These are phyloP conservation scores for Pythium grandisporangium DNA, from an alignment of 352 stramenopile species.

Conservation along the genomic window DNA sequence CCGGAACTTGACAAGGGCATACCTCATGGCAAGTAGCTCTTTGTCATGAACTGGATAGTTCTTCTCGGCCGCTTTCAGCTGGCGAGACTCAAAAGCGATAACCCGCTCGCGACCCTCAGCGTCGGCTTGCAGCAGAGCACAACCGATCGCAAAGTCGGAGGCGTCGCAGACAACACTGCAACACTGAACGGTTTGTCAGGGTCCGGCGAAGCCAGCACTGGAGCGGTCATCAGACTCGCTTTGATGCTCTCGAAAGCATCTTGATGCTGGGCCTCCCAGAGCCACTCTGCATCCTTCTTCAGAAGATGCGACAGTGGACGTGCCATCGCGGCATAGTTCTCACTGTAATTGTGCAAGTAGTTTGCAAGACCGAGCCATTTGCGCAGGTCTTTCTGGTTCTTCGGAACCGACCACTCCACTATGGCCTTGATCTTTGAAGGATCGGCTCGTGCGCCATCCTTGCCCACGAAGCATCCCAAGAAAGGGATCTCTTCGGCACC, in stretches of 20 bases:
- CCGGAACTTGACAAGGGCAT: constrained; percentile 6
- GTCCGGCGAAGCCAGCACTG: background rate
- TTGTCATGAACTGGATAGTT: constrained; percentile 18
- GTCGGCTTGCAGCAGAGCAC: constrained; percentile 6
- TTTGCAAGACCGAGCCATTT: constrained; percentile 2
- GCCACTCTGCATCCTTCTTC: background rate
- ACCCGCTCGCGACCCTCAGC: constrained; percentile 2
- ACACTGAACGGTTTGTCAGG: background rate
- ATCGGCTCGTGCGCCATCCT: constrained; percentile 6
- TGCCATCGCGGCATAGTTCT: constrained; percentile 2
- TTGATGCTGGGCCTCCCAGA: background rate
- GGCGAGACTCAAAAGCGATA: constrained; percentile 8
- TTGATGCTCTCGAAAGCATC: background rate
- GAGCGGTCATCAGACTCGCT: background rate
- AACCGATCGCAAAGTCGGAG: constrained; percentile 4
- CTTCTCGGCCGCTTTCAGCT: constrained; percentile 6
- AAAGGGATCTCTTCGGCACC: constrained; percentile 5
- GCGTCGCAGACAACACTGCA: background rate
- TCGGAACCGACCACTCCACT: background rate
- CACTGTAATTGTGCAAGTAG: constrained; percentile 3
- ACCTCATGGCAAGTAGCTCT: constrained; percentile 6
- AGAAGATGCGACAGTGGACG: constrained; percentile 1
- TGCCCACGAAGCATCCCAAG: constrained; percentile 14
- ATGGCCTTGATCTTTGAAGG: constrained; percentile 6
- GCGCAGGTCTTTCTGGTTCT: background rate